A percentile compares a stretch with the other conserved stretches of the same genome.
phyloP scores from a whole-genome alignment of 192 early-diverging fungal genomes.

The Chytriomyces sp. region DNA sequence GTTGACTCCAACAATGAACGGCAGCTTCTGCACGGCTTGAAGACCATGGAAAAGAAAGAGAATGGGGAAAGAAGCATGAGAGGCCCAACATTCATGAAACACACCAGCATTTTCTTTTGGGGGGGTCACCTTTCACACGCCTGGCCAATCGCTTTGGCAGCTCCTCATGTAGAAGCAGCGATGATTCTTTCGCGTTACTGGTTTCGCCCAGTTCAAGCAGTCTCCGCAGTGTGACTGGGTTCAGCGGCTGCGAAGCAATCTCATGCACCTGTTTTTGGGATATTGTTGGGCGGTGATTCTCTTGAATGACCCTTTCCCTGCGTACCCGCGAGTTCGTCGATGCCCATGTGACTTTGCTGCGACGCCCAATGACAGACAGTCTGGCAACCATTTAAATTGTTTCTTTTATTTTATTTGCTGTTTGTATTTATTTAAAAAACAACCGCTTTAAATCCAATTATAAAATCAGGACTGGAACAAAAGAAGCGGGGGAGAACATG shows the following conservation, averaged over 20 bases:
- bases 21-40: slow-evolving; percentile 81
- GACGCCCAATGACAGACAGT: neutral
- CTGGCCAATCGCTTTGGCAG: slow-evolving; percentile 88
- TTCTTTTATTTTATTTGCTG: neutral
- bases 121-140: slow-evolving; percentile 65
- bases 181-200: slow-evolving; percentile 32
- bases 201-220: slow-evolving; percentile 77
- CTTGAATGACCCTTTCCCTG: too few species aligned
- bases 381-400: too few species aligned
- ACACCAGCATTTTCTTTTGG: neutral
- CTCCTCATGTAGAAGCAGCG: slow-evolving; percentile 60
- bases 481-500: neutral
- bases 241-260: slow-evolving; percentile 58
- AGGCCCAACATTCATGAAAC: neutral
- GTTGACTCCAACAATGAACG: slow-evolving; percentile 96
- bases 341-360: slow-evolving; percentile 21
- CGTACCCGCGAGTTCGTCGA: slow-evolving; percentile 7
- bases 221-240: slow-evolving; percentile 77
- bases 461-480: neutral
- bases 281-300: neutral
- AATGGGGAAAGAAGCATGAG: neutral
- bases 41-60: too few species aligned
- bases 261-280: slow-evolving; percentile 9
- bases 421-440: neutral
- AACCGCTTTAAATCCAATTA: neutral